Percentiles rank a stretch among this genome's conserved stretches.
Conservation (phyloP, 2,329 filamentous ascomycete species). For the Drechslera avenae region DNA sequence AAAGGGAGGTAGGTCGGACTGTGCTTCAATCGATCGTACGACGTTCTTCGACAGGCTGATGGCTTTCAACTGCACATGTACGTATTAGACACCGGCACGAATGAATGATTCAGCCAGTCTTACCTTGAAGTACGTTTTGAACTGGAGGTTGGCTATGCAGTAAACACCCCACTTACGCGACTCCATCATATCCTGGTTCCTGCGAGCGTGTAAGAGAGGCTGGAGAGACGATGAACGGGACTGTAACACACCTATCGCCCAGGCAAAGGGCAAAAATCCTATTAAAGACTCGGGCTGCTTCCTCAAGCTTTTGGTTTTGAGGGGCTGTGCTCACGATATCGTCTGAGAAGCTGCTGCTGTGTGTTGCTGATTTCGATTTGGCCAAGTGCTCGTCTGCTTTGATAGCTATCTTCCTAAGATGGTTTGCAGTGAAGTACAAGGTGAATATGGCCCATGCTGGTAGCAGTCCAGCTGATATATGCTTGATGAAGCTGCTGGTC, state of each 20-base stretch:
- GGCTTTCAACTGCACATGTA: slow-evolving; percentile 68
- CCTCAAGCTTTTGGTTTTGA: slow-evolving; percentile 84
- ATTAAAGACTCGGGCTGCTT: slow-evolving; percentile 89
- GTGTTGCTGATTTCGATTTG: slow-evolving; percentile 55
- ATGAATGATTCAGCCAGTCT: background rate
- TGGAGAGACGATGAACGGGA: slow-evolving; percentile 5
- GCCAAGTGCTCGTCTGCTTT: slow-evolving; percentile 76
- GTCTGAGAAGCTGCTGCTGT: slow-evolving; percentile 68
- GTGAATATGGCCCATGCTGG: slow-evolving; percentile 92
- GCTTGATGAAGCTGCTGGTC: slow-evolving; percentile 75
- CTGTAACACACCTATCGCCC: slow-evolving; percentile 72
- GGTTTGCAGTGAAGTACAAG: slow-evolving; percentile 85
- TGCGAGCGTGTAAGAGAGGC: slow-evolving; percentile 47
- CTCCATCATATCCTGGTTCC: slow-evolving; percentile 75
- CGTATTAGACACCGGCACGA: slow-evolving; percentile 5
- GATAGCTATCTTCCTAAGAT: slow-evolving; percentile 86
- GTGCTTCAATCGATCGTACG: slow-evolving; percentile 78
- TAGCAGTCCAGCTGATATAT: slow-evolving; percentile 77
- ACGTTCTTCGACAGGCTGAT: slow-evolving; percentile 90
- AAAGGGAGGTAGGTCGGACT: slow-evolving; percentile 79
- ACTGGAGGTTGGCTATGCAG: slow-evolving; percentile 89
- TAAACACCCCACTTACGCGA: slow-evolving; percentile 99
- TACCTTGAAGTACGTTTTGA: slow-evolving; percentile 96
- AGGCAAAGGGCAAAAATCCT: slow-evolving; percentile 89
- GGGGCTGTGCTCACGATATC: slow-evolving; percentile 70